phyloP scores from a whole-genome alignment of 2,329 filamentous ascomycete genomes.

The Fusarium duplospermum region DNA sequence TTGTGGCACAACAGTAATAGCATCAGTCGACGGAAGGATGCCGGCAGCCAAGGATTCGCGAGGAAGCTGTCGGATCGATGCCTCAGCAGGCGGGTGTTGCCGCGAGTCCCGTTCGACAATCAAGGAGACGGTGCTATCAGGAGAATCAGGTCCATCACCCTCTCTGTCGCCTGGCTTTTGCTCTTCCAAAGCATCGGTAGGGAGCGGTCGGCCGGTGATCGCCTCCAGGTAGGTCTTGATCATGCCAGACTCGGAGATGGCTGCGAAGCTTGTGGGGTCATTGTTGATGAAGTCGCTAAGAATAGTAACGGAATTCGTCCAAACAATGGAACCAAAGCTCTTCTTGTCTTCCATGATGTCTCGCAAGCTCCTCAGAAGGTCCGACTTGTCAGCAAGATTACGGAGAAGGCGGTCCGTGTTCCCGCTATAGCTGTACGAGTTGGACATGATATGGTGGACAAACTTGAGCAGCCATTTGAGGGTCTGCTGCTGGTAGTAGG shows the following conservation, averaged over 20 bases:
- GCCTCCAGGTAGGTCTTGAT: constrained; percentile 88
- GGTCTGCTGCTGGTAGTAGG: constrained; percentile 92
- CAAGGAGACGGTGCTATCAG: constrained; percentile 55
- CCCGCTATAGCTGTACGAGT: constrained; percentile 73
- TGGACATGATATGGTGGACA: constrained; percentile 93
- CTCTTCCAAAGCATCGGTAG: constrained; percentile 45
- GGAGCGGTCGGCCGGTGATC: constrained; percentile 69
- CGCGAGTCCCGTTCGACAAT: constrained; percentile 52
- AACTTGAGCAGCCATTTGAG: constrained; percentile 96
- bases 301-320: constrained; percentile 93
- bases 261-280: constrained; percentile 95
- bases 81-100: constrained; percentile 65
- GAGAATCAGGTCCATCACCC: constrained; percentile 51
- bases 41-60: constrained; percentile 69
- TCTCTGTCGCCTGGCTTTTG: constrained; percentile 47
- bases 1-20: constrained; percentile 85
- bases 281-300: constrained; percentile 98
- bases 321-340: constrained; percentile 90
- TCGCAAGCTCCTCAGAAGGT: constrained; percentile 81
- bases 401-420: constrained; percentile 91
- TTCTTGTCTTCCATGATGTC: constrained; percentile 83
- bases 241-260: constrained; percentile 93
- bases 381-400: constrained; percentile 93
- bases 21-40: constrained; percentile 88
- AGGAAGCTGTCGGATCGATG: constrained; percentile 60